A percentile compares a stretch with the other conserved stretches of the same genome.
Conservation (phyloP, 345 rosid genomes). For the Brassica cretica region DNA sequence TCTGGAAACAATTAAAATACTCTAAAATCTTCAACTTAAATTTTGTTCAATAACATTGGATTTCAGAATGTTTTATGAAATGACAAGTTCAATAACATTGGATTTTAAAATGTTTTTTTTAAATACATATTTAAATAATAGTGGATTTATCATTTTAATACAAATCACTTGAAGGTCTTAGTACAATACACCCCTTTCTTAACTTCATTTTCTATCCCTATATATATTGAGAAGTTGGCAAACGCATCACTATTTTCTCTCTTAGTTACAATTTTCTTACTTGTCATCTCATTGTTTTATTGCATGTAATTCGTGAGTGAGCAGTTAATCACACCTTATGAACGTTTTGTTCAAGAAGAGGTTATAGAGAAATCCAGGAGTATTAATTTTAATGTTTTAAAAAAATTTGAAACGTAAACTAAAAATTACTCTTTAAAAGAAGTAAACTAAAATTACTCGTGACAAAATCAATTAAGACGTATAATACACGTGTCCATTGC, state of each 20-base stretch:
- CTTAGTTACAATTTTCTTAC: not conserved
- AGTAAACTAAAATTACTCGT: not conserved
- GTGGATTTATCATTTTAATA: too few relatives aligned
- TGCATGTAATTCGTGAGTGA: not conserved
- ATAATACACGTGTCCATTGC: slow-evolving; percentile 34
- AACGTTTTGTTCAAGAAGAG: not conserved
- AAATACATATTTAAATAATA: too few relatives aligned
- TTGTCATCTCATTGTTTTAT: not conserved
- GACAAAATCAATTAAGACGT: slow-evolving; percentile 19
- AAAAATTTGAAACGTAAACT: not conserved
- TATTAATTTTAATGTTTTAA: not conserved
- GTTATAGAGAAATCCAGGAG: not conserved
- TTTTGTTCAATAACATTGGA: too few relatives aligned
- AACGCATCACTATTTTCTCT: not conserved
- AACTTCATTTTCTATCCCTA: not conserved
- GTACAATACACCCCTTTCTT: not conserved
- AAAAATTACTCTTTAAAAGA: too few relatives aligned
- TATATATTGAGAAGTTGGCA: not conserved
- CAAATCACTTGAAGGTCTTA: too few relatives aligned
- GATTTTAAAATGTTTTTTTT: too few relatives aligned
- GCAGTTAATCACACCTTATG: not conserved
- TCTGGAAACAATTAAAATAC: too few relatives aligned
- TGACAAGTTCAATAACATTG: too few relatives aligned
- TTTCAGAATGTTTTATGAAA: too few relatives aligned
- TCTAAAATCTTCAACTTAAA: too few relatives aligned